A percentile compares a stretch with the other conserved stretches of the same genome.
These are phyloP conservation scores for Geosiphon pyriformis DNA, from an alignment of 192 early-diverging fungal genomes.

Conservation along the genomic window DNA sequence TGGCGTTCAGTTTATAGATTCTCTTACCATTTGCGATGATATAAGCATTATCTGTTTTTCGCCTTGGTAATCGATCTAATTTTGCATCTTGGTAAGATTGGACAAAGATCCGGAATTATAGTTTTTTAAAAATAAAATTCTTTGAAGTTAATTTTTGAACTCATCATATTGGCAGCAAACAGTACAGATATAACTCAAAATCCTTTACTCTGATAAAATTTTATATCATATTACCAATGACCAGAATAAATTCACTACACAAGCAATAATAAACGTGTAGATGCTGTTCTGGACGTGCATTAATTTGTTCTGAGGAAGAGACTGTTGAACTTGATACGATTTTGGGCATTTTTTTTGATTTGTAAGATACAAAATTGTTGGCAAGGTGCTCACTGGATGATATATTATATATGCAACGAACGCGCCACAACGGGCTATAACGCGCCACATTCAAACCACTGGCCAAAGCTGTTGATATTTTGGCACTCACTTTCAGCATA, in stretches of 20 bases:
- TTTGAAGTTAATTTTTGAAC: too few relatives aligned
- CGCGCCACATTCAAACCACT: too few relatives aligned
- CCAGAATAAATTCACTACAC: constrained; percentile 57
- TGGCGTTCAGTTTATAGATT: constrained; percentile 51
- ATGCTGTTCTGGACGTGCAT: constrained; percentile 35
- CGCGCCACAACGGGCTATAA: too few relatives aligned
- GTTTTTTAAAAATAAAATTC: too few relatives aligned
- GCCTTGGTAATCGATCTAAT: constrained; percentile 41
- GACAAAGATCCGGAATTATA: too few relatives aligned
- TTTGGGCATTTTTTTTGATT: constrained; percentile 49
- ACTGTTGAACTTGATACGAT: constrained; percentile 52
- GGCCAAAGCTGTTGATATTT: too few relatives aligned
- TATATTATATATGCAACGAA: too few relatives aligned
- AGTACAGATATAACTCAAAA: not conserved
- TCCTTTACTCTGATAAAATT: not conserved
- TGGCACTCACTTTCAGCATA: too few relatives aligned
- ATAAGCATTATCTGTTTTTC: constrained; percentile 44
- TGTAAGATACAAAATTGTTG: too few relatives aligned
- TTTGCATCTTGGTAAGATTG: constrained; percentile 20
- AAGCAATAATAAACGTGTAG: constrained; percentile 56
- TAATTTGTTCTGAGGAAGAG: constrained; percentile 48
- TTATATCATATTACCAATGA: constrained; percentile 37
- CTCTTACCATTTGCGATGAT: constrained; percentile 44
- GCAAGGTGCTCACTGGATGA: too few relatives aligned
- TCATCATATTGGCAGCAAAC: too few relatives aligned